Evolutionary conservation across 2,329 filamentous ascomycete species (phyloP).

Genomic region (Fusarium avenaceum): DNA sequence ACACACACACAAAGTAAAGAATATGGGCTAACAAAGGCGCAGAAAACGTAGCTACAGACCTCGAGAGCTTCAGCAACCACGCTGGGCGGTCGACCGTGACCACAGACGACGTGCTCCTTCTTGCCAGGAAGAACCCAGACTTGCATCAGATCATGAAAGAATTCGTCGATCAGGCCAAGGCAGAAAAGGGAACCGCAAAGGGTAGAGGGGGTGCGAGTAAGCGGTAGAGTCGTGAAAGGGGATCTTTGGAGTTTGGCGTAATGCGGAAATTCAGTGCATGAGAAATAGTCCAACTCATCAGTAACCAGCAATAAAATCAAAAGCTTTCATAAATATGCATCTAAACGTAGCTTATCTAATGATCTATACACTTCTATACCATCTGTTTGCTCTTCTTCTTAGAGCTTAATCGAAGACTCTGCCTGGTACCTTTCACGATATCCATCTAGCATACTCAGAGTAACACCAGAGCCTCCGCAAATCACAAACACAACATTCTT

Average conservation of each 20-base stretch:
- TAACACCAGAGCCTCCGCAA: conserved; percentile 82
- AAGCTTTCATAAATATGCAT: background rate
- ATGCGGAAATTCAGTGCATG: background rate
- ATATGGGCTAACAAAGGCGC: conserved; percentile 1
- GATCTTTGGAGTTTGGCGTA: conserved; percentile 33
- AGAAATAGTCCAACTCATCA: background rate
- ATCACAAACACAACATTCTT: conserved; percentile 87
- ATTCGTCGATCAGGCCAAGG: conserved; percentile 73
- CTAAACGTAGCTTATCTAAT: background rate
- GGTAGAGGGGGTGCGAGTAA: conserved; percentile 52
- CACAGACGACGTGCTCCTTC: conserved; percentile 87
- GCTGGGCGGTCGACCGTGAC: conserved; percentile 84
- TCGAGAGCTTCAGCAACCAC: conserved; percentile 75
- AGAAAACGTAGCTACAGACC: conserved; percentile 70
- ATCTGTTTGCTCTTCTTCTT: background rate
- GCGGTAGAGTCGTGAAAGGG: conserved; percentile 44
- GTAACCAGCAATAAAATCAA: background rate
- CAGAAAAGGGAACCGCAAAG: conserved; percentile 52
- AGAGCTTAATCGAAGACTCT: conserved; percentile 53
- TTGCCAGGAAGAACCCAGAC: conserved; percentile 88
- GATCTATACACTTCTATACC: background rate
- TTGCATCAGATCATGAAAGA: conserved; percentile 80
- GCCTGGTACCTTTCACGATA: conserved; percentile 65
- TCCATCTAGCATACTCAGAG: conserved; percentile 69
- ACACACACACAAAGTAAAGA: background rate